These are phyloP conservation scores for Fusarium udum DNA, from an alignment of 2,329 filamentous ascomycete genomes.

Conservation along the genomic window DNA sequence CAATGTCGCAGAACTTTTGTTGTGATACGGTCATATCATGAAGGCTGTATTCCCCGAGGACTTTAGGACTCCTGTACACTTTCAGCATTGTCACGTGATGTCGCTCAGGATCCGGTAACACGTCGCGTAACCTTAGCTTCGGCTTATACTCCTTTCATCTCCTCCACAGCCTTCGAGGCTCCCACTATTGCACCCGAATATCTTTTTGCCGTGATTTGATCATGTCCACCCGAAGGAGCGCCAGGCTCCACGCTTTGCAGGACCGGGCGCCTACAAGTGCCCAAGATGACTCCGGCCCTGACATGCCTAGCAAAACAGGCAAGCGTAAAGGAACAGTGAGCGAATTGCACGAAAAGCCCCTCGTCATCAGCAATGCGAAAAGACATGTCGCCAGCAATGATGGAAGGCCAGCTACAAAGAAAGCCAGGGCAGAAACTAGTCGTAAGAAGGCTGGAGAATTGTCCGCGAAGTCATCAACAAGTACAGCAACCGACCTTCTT, in stretches of 20 bases:
- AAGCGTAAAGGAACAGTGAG: slow-evolving; percentile 15
- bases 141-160: neutral
- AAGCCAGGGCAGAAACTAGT: neutral
- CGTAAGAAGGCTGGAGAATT: neutral
- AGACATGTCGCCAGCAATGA: neutral
- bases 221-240: slow-evolving; percentile 24
- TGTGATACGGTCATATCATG: neutral
- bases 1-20: neutral
- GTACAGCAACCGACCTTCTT: neutral
- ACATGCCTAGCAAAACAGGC: neutral
- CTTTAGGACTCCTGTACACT: neutral
- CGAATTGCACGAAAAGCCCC: neutral
- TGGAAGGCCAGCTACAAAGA: neutral
- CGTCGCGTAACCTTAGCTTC: neutral
- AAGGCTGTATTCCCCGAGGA: neutral
- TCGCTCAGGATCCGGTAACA: neutral
- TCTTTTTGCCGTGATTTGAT: neutral
- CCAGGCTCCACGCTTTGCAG: slow-evolving; percentile 5
- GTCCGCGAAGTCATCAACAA: neutral
- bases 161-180: neutral
- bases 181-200: neutral
- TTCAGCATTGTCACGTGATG: neutral
- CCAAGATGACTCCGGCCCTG: neutral
- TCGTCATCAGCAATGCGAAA: neutral
- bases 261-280: neutral